A percentile compares a stretch with the other conserved stretches of the same genome.
phyloP scores from a whole-genome alignment of 768 basidiomycete genomes.

The Boletellus emodensis region DNA sequence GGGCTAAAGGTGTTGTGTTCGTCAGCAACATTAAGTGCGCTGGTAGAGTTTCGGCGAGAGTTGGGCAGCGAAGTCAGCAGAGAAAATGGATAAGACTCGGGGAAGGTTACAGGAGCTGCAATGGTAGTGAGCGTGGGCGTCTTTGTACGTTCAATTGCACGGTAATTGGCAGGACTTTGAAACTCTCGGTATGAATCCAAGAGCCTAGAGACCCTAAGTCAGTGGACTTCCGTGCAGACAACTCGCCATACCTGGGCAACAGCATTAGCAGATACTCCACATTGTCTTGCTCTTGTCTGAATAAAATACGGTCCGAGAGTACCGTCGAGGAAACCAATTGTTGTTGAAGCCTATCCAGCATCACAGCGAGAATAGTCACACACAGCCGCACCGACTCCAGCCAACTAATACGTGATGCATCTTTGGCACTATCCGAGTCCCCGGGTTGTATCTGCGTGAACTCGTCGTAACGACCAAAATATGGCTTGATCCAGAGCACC shows the following conservation, averaged over 20 bases:
- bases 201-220: slow-evolving; percentile 45
- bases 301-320: slow-evolving; percentile 53
- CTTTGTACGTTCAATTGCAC: slow-evolving; percentile 65
- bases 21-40: slow-evolving; percentile 40
- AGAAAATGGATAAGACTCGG: slow-evolving; percentile 91
- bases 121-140: slow-evolving; percentile 56
- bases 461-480: slow-evolving; percentile 91
- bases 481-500: slow-evolving; percentile 91
- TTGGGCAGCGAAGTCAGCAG: slow-evolving; percentile 67
- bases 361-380: slow-evolving; percentile 82
- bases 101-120: slow-evolving; percentile 76
- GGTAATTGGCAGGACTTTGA: slow-evolving; percentile 59
- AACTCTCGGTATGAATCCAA: slow-evolving; percentile 87
- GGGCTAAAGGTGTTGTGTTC: slow-evolving; percentile 60
- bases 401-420: slow-evolving; percentile 81
- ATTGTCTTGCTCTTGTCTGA: slow-evolving; percentile 85
- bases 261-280: slow-evolving; percentile 81
- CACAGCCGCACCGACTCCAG: slow-evolving; percentile 87
- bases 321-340: slow-evolving; percentile 67
- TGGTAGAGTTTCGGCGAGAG: slow-evolving; percentile 40
- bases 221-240: background rate
- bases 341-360: slow-evolving; percentile 86
- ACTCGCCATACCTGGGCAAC: slow-evolving; percentile 65
- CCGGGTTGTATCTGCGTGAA: slow-evolving; percentile 56
- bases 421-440: slow-evolving; percentile 64